These are phyloP conservation scores for Aspergillus alliaceus DNA, from an alignment of 2,329 filamentous ascomycete genomes.

Conservation along the genomic window DNA sequence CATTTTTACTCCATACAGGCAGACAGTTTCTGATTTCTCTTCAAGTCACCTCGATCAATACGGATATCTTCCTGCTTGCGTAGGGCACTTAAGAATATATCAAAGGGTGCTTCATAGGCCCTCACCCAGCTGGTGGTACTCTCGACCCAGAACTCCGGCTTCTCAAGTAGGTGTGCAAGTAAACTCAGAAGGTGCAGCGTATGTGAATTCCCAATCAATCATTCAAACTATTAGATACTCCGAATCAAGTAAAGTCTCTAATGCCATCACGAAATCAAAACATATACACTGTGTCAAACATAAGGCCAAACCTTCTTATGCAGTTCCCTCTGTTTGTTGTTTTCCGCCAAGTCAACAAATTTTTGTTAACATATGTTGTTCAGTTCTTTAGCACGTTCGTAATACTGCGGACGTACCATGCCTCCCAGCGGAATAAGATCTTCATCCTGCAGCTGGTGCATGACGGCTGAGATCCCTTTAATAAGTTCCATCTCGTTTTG, in stretches of 20 bases:
- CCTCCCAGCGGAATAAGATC: constrained; percentile 18
- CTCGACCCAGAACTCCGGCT: background rate
- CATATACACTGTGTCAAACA: background rate
- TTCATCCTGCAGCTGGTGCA: constrained; percentile 16
- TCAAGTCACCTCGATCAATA: too few species aligned
- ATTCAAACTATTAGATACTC: background rate
- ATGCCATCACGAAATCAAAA: background rate
- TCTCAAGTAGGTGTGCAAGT: background rate
- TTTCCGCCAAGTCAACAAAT: constrained; percentile 15
- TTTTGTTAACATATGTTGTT: constrained; percentile 13
- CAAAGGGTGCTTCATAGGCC: too few species aligned
- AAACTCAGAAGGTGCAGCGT: background rate
- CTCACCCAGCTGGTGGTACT: too few species aligned
- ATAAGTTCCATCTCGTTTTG: constrained; percentile 15
- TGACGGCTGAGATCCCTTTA: constrained; percentile 13
- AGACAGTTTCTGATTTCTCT: too few species aligned
- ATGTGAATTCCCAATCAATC: background rate
- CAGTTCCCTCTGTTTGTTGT: constrained; percentile 11
- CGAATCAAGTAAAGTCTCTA: background rate
- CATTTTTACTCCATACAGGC: too few species aligned
- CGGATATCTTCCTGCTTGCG: too few species aligned
- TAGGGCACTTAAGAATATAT: too few species aligned
- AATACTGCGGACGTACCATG: constrained; percentile 16
- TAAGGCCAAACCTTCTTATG: constrained; percentile 20
- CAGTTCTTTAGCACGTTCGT: constrained; percentile 13